A percentile compares a stretch with the other conserved stretches of the same genome.
Conservation (phyloP, 73 alveolate species). For the Paramecium primaurelia region DNA sequence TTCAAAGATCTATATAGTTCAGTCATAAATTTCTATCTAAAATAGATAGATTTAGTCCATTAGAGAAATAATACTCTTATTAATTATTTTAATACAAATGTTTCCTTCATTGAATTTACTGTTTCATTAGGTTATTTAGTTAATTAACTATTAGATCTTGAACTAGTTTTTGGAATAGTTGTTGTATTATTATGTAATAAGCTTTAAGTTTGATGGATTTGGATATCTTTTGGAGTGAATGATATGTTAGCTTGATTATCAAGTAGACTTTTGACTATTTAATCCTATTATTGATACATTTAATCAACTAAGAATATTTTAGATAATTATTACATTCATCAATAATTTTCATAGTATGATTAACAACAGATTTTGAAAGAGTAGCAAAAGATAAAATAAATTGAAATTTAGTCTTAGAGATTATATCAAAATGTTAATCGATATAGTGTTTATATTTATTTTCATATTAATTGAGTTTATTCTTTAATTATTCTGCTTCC, state of each 20-base stretch:
- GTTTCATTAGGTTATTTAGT: background rate
- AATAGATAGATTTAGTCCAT: constrained; percentile 35
- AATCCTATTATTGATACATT: background rate
- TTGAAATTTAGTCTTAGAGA: background rate
- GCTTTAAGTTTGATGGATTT: background rate
- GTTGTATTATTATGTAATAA: background rate
- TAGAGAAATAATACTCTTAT: constrained; percentile 4
- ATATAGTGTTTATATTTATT: background rate
- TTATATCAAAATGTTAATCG: background rate
- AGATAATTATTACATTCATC: background rate
- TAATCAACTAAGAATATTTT: background rate
- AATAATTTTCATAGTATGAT: background rate
- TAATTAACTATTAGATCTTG: background rate
- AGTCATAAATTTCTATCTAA: constrained; percentile 36
- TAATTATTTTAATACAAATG: background rate
- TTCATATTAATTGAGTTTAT: background rate
- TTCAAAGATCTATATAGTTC: constrained; percentile 14
- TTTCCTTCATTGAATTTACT: background rate
- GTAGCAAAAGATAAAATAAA: background rate
- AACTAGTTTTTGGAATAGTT: background rate
- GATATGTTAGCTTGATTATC: background rate
- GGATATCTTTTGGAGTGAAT: background rate
- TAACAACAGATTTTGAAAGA: background rate
- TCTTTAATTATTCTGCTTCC: background rate
- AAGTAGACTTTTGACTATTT: background rate